phyloP scores from a whole-genome alignment of 202 grass and related monocot species.

The Dendrocalamus latiflorus region DNA sequence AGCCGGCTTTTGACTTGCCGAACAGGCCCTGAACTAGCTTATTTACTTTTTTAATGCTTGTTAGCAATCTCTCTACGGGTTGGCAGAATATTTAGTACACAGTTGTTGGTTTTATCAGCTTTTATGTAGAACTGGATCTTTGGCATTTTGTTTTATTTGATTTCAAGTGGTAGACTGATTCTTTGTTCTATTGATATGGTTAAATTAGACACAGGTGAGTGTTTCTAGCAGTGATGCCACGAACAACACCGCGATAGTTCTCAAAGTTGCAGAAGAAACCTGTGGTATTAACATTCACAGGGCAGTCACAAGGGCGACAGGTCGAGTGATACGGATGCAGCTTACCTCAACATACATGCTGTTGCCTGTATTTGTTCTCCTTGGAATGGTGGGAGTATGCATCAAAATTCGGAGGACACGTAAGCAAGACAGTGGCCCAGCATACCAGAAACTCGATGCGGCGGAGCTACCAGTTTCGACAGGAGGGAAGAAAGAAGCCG shows the following conservation, averaged over 20 bases:
- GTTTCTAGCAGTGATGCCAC: constrained; percentile 40
- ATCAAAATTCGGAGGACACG: constrained; percentile 41
- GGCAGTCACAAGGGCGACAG: constrained; percentile 44
- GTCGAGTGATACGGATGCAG: constrained; percentile 30
- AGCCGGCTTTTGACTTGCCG: too few species aligned
- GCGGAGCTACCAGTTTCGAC: constrained; percentile 52
- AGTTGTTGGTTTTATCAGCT: neutral
- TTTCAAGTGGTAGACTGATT: constrained; percentile 10
- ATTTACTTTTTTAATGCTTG: neutral
- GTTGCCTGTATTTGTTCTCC: constrained; percentile 34
- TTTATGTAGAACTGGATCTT: neutral
- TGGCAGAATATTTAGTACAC: neutral
- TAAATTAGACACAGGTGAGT: constrained; percentile 53
- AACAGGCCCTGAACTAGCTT: neutral
- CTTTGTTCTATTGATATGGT: neutral
- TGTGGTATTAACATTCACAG: constrained; percentile 66
- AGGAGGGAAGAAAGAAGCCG: constrained; percentile 47
- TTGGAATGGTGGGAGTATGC: constrained; percentile 40
- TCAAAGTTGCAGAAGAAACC: constrained; percentile 43
- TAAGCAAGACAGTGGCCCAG: constrained; percentile 3
- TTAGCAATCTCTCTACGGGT: neutral
- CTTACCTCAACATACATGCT: constrained; percentile 41
- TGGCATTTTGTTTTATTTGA: neutral
- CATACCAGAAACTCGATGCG: constrained; percentile 59
- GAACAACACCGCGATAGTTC: constrained; percentile 52